These are phyloP conservation scores for Mycena filopes DNA, from an alignment of 768 basidiomycete genomes.

Conservation along the genomic window DNA sequence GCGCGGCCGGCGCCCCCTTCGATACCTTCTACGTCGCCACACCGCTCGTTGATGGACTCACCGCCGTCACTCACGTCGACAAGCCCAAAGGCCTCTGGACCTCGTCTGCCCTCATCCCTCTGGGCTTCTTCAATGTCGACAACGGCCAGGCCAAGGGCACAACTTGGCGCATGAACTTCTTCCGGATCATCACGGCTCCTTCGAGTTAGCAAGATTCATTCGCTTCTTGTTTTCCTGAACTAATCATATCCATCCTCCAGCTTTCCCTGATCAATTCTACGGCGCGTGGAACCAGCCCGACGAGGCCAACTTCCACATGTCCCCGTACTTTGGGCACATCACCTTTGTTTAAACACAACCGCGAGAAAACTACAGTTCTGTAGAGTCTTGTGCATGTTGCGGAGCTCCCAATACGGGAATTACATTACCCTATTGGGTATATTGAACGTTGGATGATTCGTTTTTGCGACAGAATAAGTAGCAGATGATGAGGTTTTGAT, in stretches of 20 bases:
- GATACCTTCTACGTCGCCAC: slow-evolving; percentile 27
- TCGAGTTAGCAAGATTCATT: neutral
- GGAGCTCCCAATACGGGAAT: too few species aligned
- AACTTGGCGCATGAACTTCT: slow-evolving; percentile 32
- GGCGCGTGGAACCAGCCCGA: slow-evolving; percentile 31
- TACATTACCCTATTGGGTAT: too few species aligned
- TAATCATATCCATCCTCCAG: too few species aligned
- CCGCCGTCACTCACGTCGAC: slow-evolving; percentile 23
- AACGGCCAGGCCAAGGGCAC: slow-evolving; percentile 27
- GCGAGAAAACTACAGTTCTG: too few species aligned
- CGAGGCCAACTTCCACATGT: slow-evolving; percentile 28
- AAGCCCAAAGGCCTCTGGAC: slow-evolving; percentile 29
- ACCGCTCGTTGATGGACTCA: slow-evolving; percentile 26
- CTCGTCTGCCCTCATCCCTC: slow-evolving; percentile 28
- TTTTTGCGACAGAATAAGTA: too few species aligned
- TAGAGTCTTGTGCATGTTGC: too few species aligned
- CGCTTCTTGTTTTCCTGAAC: too few species aligned
- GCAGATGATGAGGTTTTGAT: too few species aligned
- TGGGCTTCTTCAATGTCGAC: slow-evolving; percentile 32
- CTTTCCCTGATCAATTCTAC: slow-evolving; percentile 30
- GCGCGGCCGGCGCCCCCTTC: slow-evolving; percentile 22
- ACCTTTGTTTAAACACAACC: slow-evolving; percentile 8
- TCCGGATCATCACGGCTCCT: slow-evolving; percentile 28
- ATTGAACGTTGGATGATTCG: too few species aligned
- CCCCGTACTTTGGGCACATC: slow-evolving; percentile 20